Percentiles rank a stretch among this genome's conserved stretches.
phyloP scores from a whole-genome alignment of 2,329 filamentous ascomycete genomes.

The Setomelanomma holmii region DNA sequence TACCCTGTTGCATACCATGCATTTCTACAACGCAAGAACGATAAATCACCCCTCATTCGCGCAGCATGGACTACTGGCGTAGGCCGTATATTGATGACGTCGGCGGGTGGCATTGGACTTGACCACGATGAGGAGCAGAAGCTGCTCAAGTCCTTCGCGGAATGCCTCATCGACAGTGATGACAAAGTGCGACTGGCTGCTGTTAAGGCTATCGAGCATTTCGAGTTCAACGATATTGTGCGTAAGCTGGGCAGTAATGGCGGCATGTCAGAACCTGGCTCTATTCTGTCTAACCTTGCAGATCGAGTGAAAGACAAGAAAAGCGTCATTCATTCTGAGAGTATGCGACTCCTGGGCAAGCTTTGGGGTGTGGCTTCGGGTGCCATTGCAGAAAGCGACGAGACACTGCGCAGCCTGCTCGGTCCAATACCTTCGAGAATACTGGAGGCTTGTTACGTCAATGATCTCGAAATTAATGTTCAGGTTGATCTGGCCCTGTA shows the following conservation, averaged over 20 bases:
- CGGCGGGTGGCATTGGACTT: constrained; percentile 86
- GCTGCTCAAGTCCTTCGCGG: constrained; percentile 75
- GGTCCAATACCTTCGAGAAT: constrained; percentile 84
- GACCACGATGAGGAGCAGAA: constrained; percentile 80
- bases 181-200: constrained; percentile 90
- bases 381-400: constrained; percentile 83
- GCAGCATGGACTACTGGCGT: constrained; percentile 85
- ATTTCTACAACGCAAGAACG: constrained; percentile 84
- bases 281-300: constrained; percentile 80
- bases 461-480: constrained; percentile 84
- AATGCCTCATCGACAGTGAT: constrained; percentile 85
- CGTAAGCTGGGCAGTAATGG: constrained; percentile 80
- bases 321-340: constrained; percentile 79
- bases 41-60: constrained; percentile 83
- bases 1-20: constrained; percentile 80
- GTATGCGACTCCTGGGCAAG: constrained; percentile 81
- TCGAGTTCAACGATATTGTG: constrained; percentile 81
- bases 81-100: constrained; percentile 88
- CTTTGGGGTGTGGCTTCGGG: constrained; percentile 94
- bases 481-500: constrained; percentile 84
- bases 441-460: constrained; percentile 87
- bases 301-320: constrained; percentile 90
- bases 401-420: constrained; percentile 75
- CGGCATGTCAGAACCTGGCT: constrained; percentile 75
- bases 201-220: constrained; percentile 82